Base-by-base conservation (phyloP, 495 filamentous ascomycete species). In the Neurospora sublineolata region DNA sequence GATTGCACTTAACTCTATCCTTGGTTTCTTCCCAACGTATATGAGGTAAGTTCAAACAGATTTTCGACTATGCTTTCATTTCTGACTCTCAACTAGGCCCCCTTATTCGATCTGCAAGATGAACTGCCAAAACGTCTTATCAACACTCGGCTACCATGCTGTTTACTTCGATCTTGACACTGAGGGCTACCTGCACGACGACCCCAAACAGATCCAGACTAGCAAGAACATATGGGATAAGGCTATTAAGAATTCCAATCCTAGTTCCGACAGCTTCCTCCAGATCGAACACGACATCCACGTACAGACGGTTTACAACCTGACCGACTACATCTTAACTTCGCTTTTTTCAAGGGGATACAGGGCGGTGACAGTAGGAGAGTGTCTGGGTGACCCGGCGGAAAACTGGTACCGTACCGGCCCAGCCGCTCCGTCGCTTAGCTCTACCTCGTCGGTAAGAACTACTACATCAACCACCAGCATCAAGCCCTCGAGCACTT, bases 221-320 rank as follows among this genome's bases (percentile, higher is more conserved):
- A 89, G 90, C 73, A 93, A 93, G 80, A 86, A 92, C 75, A 91
- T 89, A 72, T 93, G 90, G 79, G 86, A 89, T 73, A 80, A 85
- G 3, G 84, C 84, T 23, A 80, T 92, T 38, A 82, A 82, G 36
- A 75, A 79, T 20, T 83, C 82, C 4, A 84, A 86, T 68, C 76
- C 84, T 1, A 75, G 73, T 4, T 77, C 68, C 9, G 80, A 84
- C 64, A 84, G 79, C 20, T 92, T 86, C 79, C 81, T 95, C 69
- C 83, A 89, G 71, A 93, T 95, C 75, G 87, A 87, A 42, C 93
- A 96, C 77, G 93, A 96, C 76, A 92, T 93, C 42, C 90, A 94
- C 74, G 84, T 89, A 33, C 89, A 93, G 76, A 90, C 88, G 16
- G 92, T 91, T 10, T 87, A 91, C 73, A 93, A 92, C 74, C 84